Evolutionary conservation across 2,329 filamentous ascomycete species (phyloP), one percentile per base, ranked within the genome.

Genomic region (Gnomoniopsis sp.): DNA sequence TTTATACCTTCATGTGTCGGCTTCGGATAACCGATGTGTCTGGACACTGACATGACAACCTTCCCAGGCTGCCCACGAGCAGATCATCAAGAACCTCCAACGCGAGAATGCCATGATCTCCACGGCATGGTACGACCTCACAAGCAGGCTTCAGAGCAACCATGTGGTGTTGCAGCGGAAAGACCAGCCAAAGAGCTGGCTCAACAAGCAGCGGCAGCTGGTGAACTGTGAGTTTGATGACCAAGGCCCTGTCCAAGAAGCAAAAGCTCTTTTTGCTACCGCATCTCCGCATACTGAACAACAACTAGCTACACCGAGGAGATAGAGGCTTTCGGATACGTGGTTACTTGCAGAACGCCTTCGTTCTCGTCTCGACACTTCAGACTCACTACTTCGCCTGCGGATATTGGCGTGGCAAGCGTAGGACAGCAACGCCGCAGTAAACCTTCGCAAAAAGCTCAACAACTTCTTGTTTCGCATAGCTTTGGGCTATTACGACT

Each of bases 51-150:
- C 58, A 52, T 53, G n/a, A 17, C 52, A 36, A 44, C 36, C 36
- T 58, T 41, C 55, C 49, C 66, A 84, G 79, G 78, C 79, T 47
- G 75, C 79, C 56, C 73, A 72, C 63, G 82, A 85, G 49, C 75
- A 82, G 67, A 75, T 78, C 53, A 82, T 90, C 68, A 84, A 85
- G 64, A 89, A 87, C 65, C 81, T 96, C 60, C 83, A 89, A 70
- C 84, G 88, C 65, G 91, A 96, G 72, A 91, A 91, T 71, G 82
- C 82, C 43, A 81, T 95, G 69, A 91, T 96, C 67, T 80, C 88
- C 26, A 89, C 87, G n/a, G 91, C 91, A 2, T 96, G 90, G 90
- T 93, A 93, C 74, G 90, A 93, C 72, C 82, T 95, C 67, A 87
- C 88, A 26, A 87, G 82, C 69, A 81, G 91, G 53, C 74, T 96